Base-by-base conservation (phyloP, 305 asterid genomes). In the Coffea humblotiana region DNA sequence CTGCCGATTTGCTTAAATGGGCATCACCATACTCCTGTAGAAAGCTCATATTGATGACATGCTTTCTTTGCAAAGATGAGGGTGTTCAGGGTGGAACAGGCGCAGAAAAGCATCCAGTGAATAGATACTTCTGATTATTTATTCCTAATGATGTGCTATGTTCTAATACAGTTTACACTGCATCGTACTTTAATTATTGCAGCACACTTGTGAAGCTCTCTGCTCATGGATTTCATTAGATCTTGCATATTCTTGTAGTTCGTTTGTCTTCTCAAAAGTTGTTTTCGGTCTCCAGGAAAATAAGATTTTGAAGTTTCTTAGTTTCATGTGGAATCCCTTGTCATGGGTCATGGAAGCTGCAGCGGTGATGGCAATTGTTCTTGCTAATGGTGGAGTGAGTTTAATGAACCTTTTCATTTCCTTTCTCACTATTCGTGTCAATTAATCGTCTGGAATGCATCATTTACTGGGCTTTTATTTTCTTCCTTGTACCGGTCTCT, bases 311-410 rank as follows among this genome's bases (percentile, higher is more conserved):
- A 83, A 83, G 35, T 83, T 83, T 80, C 81, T 83, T 54, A 56
- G 86, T 79, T 83, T 83, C 80, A 76, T 83, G 78, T 83, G 86
- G 83, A 83, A 82, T 82, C 85, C 85, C 23, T 74, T 82, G 82
- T 82, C 85, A 47, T 78, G 82, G 85, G 82, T 82, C 29, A 78
- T 82, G 85, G 85, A 82, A 74, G 85, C 85, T 43, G 85, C 85
- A 18, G 85, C 82, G 37, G 52, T 75, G 69, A 78, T 83, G 78
- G 83, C 85, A 40, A 73, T 82, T 58, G 77, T 27, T 37, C 85
- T 82, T 65, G 85, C 82, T 15, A 78, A 82, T 58, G 85, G 85
- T 8, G 85, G 85, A 74, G 85, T 82, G 77, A 82, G 79, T 82
- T 82, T 29, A 65, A 10, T 29, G 32, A 45, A 71, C 14, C 78